Conservation (phyloP, 176 grass and related monocot species). For the Cymbopogon citratus region DNA sequence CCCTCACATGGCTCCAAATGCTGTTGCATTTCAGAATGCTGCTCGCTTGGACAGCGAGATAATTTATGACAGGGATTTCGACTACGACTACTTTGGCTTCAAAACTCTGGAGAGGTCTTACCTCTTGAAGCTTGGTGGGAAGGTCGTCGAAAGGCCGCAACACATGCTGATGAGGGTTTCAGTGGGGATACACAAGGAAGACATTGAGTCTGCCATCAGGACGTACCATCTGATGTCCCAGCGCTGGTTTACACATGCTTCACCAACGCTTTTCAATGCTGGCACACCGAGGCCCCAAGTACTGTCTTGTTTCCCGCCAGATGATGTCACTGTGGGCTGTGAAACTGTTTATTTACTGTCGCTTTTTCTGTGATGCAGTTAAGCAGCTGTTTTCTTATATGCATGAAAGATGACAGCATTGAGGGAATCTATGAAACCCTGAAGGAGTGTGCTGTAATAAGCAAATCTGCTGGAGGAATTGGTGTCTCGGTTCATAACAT, state of each 20-base stretch:
- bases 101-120: conserved; percentile 97
- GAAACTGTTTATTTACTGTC: conserved; percentile 10
- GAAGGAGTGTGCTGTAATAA: conserved; percentile 91
- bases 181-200: conserved; percentile 92
- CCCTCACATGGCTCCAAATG: neutral
- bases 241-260: conserved; percentile 97
- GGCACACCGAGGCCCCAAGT: conserved; percentile 90
- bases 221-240: conserved; percentile 95
- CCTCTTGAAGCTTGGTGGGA: conserved; percentile 64
- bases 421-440: conserved; percentile 98
- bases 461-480: conserved; percentile 97
- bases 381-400: conserved; percentile 93
- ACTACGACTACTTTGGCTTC: conserved; percentile 97
- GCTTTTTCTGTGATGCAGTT: conserved; percentile 36
- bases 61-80: conserved; percentile 97
- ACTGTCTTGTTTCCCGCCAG: neutral
- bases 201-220: conserved; percentile 71
- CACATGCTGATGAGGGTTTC: conserved; percentile 99
- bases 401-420: conserved; percentile 98
- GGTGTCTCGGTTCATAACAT: conserved; percentile 90
- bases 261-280: conserved; percentile 86
- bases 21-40: conserved; percentile 62
- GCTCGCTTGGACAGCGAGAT: conserved; percentile 84
- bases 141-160: conserved; percentile 73
- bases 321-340: neutral